phyloP scores from a whole-genome alignment of 2,329 filamentous ascomycete genomes.

The Geosmithia putterillii region DNA sequence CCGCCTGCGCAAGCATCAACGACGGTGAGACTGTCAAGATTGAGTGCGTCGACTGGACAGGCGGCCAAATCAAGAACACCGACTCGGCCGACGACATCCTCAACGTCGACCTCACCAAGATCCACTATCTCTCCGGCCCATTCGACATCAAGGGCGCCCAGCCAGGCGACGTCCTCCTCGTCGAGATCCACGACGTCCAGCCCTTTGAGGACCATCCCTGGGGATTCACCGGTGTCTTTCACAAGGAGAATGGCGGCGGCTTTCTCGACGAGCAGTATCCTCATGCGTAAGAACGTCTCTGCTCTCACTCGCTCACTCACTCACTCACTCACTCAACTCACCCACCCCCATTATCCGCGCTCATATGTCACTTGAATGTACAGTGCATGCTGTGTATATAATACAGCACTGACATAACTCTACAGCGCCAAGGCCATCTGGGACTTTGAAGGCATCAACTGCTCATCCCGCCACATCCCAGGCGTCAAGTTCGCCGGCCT shows the following conservation, averaged over 20 bases:
- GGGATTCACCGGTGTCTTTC: slow-evolving; percentile 82
- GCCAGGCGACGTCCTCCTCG: slow-evolving; percentile 72
- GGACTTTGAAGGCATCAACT: slow-evolving; percentile 51
- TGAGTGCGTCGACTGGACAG: slow-evolving; percentile 78
- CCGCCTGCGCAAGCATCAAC: slow-evolving; percentile 58
- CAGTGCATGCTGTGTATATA: background rate
- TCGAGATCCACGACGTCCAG: slow-evolving; percentile 90
- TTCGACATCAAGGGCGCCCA: slow-evolving; percentile 78
- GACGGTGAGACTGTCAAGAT: slow-evolving; percentile 86
- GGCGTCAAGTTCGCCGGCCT: slow-evolving; percentile 79
- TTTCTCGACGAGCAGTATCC: slow-evolving; percentile 84
- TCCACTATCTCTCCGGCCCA: slow-evolving; percentile 83
- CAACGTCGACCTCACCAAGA: slow-evolving; percentile 69
- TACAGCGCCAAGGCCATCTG: slow-evolving; percentile 43
- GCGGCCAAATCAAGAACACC: slow-evolving; percentile 78
- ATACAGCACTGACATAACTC: no score
- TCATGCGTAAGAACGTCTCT: slow-evolving; percentile 62
- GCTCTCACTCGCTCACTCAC: slow-evolving; percentile 2
- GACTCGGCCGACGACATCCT: slow-evolving; percentile 82
- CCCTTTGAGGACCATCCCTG: slow-evolving; percentile 76
- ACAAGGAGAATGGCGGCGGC: slow-evolving; percentile 71
- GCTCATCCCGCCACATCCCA: slow-evolving; percentile 75
- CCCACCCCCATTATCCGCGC: no score
- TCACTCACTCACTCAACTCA: background rate
- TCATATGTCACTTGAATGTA: no score